These are phyloP conservation scores for Pichia sp. DNA, from an alignment of 1,139 yeast species.

Conservation along the genomic window DNA sequence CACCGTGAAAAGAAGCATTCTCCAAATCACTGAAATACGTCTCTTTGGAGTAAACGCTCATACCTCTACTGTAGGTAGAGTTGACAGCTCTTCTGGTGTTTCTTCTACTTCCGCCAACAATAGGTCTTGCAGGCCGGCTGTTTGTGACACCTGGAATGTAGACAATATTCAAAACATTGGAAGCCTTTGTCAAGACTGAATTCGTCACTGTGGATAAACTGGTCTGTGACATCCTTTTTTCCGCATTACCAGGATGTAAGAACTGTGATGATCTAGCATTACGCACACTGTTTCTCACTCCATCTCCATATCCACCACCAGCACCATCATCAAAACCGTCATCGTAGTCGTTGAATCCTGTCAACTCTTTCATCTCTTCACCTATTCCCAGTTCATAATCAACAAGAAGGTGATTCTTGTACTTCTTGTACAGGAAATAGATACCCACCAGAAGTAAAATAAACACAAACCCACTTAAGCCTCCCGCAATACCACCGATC, in stretches of 20 bases:
- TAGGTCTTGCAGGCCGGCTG: conserved; percentile 29
- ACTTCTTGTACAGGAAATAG: conserved; percentile 37
- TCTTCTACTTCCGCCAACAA: conserved; percentile 10
- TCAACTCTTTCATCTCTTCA: conserved; percentile 25
- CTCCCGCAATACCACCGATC: conserved; percentile 64
- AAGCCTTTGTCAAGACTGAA: conserved; percentile 68
- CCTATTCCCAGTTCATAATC: conserved; percentile 26
- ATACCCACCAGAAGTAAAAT: conserved; percentile 37
- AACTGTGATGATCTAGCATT: background rate
- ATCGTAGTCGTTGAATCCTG: conserved; percentile 21
- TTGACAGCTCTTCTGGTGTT: conserved; percentile 14
- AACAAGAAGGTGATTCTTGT: conserved; percentile 31
- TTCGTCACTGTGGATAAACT: conserved; percentile 48
- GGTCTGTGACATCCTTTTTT: conserved; percentile 36
- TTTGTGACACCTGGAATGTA: conserved; percentile 90
- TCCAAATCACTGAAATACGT: conserved; percentile 54
- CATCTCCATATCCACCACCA: conserved; percentile 13
- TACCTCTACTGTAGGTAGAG: conserved; percentile 36
- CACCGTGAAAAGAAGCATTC: conserved; percentile 54
- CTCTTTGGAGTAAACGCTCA: conserved; percentile 48
- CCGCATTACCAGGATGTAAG: background rate
- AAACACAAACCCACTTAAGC: conserved; percentile 52
- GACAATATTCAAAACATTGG: conserved; percentile 88
- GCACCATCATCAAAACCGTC: conserved; percentile 24
- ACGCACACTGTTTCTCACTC: background rate